Conservation (phyloP, 2,329 filamentous ascomycete genomes). For the Aspergillus sp. region DNA sequence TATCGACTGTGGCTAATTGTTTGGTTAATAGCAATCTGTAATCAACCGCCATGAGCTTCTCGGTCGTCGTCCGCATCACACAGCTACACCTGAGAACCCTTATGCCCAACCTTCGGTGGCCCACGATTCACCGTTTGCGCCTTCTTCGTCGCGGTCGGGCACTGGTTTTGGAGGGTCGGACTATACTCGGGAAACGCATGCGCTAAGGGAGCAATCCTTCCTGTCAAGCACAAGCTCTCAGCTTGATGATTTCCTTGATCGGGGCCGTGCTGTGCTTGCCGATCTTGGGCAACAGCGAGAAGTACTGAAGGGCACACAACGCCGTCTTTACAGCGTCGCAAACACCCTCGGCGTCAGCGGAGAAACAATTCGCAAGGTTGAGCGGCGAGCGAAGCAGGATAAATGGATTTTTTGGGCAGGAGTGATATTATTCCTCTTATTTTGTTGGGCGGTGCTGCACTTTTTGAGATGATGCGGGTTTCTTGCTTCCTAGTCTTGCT, state of each 20-base stretch:
- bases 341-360: slow-evolving; percentile 92
- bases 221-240: slow-evolving; percentile 78
- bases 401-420: slow-evolving; percentile 97
- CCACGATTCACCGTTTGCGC: slow-evolving; percentile 43
- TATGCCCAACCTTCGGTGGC: slow-evolving; percentile 66
- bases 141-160: slow-evolving; percentile 35
- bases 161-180: slow-evolving; percentile 54
- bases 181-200: slow-evolving; percentile 73
- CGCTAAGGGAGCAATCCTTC: slow-evolving; percentile 86
- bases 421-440: slow-evolving; percentile 80
- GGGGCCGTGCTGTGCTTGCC: slow-evolving; percentile 84
- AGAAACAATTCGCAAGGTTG: slow-evolving; percentile 96
- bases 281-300: slow-evolving; percentile 88
- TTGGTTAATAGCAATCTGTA: slow-evolving; percentile 50
- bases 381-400: slow-evolving; percentile 86
- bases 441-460: slow-evolving; percentile 89
- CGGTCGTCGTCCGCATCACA: slow-evolving; percentile 76
- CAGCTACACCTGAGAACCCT: slow-evolving; percentile 86
- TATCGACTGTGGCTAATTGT: background rate
- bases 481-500: slow-evolving; percentile 1
- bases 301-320: slow-evolving; percentile 92
- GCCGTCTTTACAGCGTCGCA: slow-evolving; percentile 83
- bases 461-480: slow-evolving; percentile 65
- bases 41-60: slow-evolving; percentile 80
- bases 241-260: slow-evolving; percentile 89